Evolutionary conservation across 148 eudicot genomes (phyloP).

Genomic region (Talinum fruticosum): DNA sequence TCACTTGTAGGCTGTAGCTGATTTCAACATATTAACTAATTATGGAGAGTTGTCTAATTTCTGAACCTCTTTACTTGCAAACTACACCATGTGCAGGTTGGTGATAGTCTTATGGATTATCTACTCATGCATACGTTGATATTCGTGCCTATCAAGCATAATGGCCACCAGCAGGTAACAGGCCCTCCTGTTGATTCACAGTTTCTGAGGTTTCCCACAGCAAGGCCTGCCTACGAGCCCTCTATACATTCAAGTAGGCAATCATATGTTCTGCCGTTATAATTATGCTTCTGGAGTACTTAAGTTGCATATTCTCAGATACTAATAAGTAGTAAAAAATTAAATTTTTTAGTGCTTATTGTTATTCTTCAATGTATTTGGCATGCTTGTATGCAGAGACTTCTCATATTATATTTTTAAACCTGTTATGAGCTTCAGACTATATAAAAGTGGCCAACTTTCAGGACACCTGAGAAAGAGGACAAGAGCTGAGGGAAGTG

Average conservation of each 20-base stretch:
- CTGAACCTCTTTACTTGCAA: not conserved
- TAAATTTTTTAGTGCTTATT: not conserved
- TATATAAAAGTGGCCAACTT: conserved; percentile 11
- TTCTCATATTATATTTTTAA: not conserved
- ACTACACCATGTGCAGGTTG: conserved; percentile 49
- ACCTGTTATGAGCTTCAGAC: not conserved
- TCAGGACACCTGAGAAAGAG: conserved; percentile 49
- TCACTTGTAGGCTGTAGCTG: conserved; percentile 10
- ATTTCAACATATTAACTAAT: not conserved
- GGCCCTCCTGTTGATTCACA: conserved; percentile 52
- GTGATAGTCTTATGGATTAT: conserved; percentile 70
- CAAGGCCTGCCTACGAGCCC: conserved; percentile 21
- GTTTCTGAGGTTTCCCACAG: conserved; percentile 22
- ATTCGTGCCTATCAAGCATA: conserved; percentile 56
- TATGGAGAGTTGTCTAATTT: not conserved
- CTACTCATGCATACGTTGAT: conserved; percentile 57
- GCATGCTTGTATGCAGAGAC: not conserved
- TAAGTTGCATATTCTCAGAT: not conserved
- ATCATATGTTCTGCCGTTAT: conserved; percentile 1
- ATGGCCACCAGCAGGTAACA: conserved; percentile 63
- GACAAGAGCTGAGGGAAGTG: conserved; percentile 37
- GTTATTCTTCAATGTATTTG: not conserved
- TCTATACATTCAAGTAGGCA: conserved; percentile 40
- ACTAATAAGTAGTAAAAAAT: not conserved
- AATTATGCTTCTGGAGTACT: conserved; percentile 10